Evolutionary conservation across 768 basidiomycete genomes (phyloP), one percentile per base, ranked within the genome.

Genomic region (Hortiboletus flavorubellus): DNA sequence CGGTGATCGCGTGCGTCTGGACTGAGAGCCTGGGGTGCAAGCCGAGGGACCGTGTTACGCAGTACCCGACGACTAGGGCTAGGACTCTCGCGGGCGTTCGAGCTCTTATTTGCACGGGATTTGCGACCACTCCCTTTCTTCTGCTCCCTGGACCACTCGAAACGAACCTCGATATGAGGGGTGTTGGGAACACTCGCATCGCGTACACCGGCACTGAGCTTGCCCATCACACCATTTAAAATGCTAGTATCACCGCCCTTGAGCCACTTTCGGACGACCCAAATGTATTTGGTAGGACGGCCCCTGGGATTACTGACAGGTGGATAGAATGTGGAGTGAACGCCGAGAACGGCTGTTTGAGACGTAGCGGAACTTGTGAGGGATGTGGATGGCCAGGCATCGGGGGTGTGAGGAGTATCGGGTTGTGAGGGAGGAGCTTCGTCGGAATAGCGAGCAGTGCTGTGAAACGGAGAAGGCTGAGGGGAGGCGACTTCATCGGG

Each of bases 241-340:
- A 81, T 64, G 37, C 80, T 69, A 6, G 71, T 66, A 16, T 79
- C 78, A 10, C 70, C 66, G 26, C 78, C 80, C 67, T 92, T 93
- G 60, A 86, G 67, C 91, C 91, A 93, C 59, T 74, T 78, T 46
- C 85, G 76, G 29, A 91, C 83, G 18, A 87, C 76, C 91, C 91
- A 93, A 6, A 87, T 81, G 55, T 93, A 91, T 71, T 71, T 72
- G 9, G 68, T 71, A 2, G 79, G 75, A 3, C 76, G 72, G 6
- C 73, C 75, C 38, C 55, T 71, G 49, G 69, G 75, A 16, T 67
- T 74, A 48, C 58, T 60, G 38, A 66, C 60, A 10, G 81, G 75
- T 15, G 85, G 81, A 43, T 80, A 82, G 18, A 87, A 76, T 0
- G 78, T 76, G 4, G 89, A 80, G 57, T 89, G 84, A 46, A 91